Evolutionary conservation across 140 eudicot species (phyloP).

Genomic region (Ambrosia hybrid): DNA sequence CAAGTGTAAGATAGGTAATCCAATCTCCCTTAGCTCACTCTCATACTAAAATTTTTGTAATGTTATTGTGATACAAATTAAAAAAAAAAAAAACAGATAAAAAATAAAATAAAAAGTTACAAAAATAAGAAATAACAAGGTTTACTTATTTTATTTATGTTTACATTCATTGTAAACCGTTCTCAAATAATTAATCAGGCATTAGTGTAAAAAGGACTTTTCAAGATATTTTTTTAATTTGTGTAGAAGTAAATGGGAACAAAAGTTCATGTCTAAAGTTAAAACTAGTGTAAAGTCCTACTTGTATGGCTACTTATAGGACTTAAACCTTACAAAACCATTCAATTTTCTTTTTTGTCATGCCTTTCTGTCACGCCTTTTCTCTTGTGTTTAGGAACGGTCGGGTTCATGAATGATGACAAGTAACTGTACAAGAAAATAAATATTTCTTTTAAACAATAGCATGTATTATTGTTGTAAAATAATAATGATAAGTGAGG

Average conservation of each 20-base stretch:
- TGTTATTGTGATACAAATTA: too few relatives aligned
- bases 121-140: too few relatives aligned
- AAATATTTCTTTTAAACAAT: too few relatives aligned
- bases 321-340: slow-evolving; percentile 10
- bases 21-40: too few relatives aligned
- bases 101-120: too few relatives aligned
- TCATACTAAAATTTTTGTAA: too few relatives aligned
- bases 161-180: not conserved
- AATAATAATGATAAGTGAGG: too few relatives aligned
- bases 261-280: slow-evolving; percentile 21
- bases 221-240: not conserved
- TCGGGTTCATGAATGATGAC: slow-evolving; percentile 10
- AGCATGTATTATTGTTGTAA: too few relatives aligned
- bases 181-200: not conserved
- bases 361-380: slow-evolving; percentile 16
- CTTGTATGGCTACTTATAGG: slow-evolving; percentile 25
- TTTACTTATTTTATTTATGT: too few relatives aligned
- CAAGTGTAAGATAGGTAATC: too few relatives aligned
- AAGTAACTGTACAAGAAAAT: not conserved
- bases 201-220: not conserved
- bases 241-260: not conserved
- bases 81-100: too few relatives aligned
- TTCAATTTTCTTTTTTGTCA: slow-evolving; percentile 2
- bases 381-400: slow-evolving; percentile 14
- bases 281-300: slow-evolving; percentile 19